Evolutionary conservation across 148 eudicot species (phyloP), one percentile per base, ranked within the genome.

Genomic region (Vaccinium macrocarpon): DNA sequence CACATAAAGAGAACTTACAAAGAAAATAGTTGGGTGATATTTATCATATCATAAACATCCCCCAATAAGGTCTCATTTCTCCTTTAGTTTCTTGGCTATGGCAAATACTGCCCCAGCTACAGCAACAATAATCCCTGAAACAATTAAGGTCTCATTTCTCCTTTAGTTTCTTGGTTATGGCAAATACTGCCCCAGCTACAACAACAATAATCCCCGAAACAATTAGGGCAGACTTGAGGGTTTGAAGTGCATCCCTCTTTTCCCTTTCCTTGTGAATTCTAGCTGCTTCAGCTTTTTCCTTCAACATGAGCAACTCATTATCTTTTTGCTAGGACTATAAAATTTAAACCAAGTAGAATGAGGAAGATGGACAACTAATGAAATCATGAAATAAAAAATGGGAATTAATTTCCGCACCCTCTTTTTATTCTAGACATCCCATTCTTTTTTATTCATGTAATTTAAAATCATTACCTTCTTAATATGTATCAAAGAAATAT

Each of bases 191-290:
- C 48, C 97, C 98, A 75, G 89, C 93, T 29, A 93, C 85, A 38
- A 93, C 92, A 70, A 95, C 84, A 59, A 91, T 82, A 2, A 92
- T 87, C 48, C 97, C 97, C 0, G 98, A 91, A 61, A 93, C 87
- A 13, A 94, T 89, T 4, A 95, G 74, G 50, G 90, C 87, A 25
- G 89, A 87, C 78, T 91, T 95, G 15, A 93, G 78, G 1, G 88
- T 84, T 81, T 91, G 90, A 78, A 89, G 35, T 3, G 91, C 86
- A 81, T 90, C 92, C 52, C 86, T 83, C 87, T 85, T 89, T 70
- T 84, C 86, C 27, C 78, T 62, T 53, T 88, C 84, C 78, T 87
- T 89, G 50, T 88, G 86, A 81, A 79, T 27, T 56, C 80, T 81
- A 15, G 57, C 83, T 0, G 74, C 87, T 79, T 82, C 87, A 16